These are phyloP conservation scores for Kandelia obovata DNA, from an alignment of 345 rosid species.

Conservation along the genomic window DNA sequence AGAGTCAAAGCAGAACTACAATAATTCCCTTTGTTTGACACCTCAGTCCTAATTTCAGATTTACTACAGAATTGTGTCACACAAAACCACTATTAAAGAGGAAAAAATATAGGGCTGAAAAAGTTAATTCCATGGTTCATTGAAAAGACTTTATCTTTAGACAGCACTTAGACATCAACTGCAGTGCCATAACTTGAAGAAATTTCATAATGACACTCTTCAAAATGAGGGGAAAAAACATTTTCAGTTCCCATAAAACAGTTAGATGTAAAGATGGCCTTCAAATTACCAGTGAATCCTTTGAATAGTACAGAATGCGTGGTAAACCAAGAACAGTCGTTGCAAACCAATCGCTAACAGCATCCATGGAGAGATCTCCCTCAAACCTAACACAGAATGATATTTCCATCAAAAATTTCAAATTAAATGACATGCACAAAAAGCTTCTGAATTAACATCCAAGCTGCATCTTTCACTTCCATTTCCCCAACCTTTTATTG, in stretches of 20 bases:
- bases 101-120: no score
- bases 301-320: constrained; percentile 74
- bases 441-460: background rate
- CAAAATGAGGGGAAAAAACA: background rate
- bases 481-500: background rate
- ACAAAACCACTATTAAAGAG: background rate
- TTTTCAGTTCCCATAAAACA: background rate
- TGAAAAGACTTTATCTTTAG: background rate
- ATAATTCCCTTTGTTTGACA: no score
- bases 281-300: constrained; percentile 73
- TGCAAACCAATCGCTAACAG: constrained; percentile 83
- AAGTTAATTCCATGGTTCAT: background rate
- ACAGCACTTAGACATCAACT: background rate
- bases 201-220: background rate
- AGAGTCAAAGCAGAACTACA: no score
- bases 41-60: no score
- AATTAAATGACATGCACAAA: background rate
- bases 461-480: background rate
- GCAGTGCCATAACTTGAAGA: background rate
- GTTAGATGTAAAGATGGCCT: constrained; percentile 4
- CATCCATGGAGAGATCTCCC: constrained; percentile 69
- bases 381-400: constrained; percentile 50
- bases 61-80: background rate
- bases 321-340: constrained; percentile 65
- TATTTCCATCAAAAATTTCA: background rate